These are phyloP conservation scores for Hymenoscyphus albidus DNA, from an alignment of 2,329 filamentous ascomycete genomes.

Conservation along the genomic window DNA sequence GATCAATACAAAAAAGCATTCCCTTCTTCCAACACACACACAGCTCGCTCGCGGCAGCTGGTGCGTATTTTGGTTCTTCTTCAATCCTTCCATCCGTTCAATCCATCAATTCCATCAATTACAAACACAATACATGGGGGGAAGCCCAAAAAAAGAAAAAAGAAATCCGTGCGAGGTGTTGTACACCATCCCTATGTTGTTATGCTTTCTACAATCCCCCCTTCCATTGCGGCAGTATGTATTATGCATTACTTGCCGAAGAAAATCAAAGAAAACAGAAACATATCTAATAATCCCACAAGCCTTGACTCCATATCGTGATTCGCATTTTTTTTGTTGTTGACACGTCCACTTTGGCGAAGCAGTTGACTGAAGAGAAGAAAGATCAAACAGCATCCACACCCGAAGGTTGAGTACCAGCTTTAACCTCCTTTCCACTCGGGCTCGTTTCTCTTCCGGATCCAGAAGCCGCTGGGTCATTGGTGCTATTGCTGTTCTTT, in stretches of 20 bases:
- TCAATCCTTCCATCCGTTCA: no score
- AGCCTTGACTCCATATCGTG: conserved; percentile 1
- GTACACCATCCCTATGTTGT: no score
- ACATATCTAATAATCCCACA: neutral
- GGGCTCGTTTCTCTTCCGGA: conserved; percentile 29
- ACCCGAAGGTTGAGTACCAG: conserved; percentile 1
- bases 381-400: conserved; percentile 5
- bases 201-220: neutral
- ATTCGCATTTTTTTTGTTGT: conserved; percentile 12
- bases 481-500: conserved; percentile 21
- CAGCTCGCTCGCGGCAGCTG: no score
- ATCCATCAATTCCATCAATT: no score
- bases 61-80: no score
- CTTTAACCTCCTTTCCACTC: conserved; percentile 26
- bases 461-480: conserved; percentile 12
- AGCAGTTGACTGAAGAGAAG: neutral
- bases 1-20: neutral
- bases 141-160: neutral
- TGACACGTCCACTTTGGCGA: neutral
- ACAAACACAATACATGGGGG: no score
- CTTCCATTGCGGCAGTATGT: neutral
- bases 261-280: neutral
- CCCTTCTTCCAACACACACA: neutral
- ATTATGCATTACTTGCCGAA: conserved; percentile 3
- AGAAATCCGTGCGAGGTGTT: neutral